Base-by-base conservation (phyloP, 139 green algal genomes). In the Parachlorella kessleri region DNA sequence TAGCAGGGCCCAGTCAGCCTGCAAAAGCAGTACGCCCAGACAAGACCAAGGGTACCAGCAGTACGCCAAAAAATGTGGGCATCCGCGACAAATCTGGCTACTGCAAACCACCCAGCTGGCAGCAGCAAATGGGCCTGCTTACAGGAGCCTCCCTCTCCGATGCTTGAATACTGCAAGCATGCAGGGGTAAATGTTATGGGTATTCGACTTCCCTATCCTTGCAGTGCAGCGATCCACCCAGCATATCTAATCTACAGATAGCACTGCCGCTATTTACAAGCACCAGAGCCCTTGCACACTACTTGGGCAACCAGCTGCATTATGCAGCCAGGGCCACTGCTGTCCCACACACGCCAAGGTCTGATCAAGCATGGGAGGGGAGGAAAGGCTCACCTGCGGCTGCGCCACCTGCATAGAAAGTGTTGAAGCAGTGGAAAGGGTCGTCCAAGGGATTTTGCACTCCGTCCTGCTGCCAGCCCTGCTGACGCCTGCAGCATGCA, bases 371-470 rank as follows among this genome's bases (percentile, higher is more conserved):
- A n/a, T n/a, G n/a, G n/a, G n/a, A n/a, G n/a, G n/a, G n/a, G n/a
- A 59, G 48, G 48, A 0, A 59, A 59, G 48, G 21, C 48, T 28
- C 21, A 59, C 48, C 48, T 59, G 48, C 48, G 14, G 14, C 48
- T 18, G 21, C 21, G 48, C 48, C 21, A 18, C 66, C 70, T 35
- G 76, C 64, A 32, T 86, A 86, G 10, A 72, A 86, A 1, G 76
- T 68, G 79, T 86, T 80, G 28, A 86, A 79, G 70, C 33, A 48
- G 71, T 86, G 81, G 21, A 66, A 33, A 23, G 70, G 75, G 36
- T 86, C 81, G 33, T 80, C 37, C 21, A 86, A 35, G 9, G 81
- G 76, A 40, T 35, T 24, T 9, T 35, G 23, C 36, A 66, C 48
- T n/a, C 48, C 14, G 21, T 59, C 48, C 48, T 28, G 21, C 14